phyloP scores from a whole-genome alignment of 345 rosid species.

The Camelina neglecta region DNA sequence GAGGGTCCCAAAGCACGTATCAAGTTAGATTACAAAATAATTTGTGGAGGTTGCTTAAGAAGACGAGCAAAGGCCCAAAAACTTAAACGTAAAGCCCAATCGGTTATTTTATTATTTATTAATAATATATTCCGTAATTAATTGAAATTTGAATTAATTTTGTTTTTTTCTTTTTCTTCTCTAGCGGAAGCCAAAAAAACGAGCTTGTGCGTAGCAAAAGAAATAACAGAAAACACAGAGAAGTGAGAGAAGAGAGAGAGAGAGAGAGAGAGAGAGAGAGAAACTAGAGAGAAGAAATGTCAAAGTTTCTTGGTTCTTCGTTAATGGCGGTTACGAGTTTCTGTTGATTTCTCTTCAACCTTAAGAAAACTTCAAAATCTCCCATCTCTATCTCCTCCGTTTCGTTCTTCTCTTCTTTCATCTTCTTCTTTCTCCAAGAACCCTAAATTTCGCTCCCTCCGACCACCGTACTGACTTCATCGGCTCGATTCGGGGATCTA shows the following conservation, averaged over 20 bases:
- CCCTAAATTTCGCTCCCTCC: constrained; percentile 54
- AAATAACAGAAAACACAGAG: constrained; percentile 32
- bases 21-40: too few relatives aligned
- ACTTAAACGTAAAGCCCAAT: background rate
- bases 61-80: background rate
- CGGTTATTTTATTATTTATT: background rate
- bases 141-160: background rate
- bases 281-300: constrained; percentile 33
- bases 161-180: constrained; percentile 2
- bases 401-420: constrained; percentile 34
- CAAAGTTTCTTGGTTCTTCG: constrained; percentile 46
- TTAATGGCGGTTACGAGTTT: constrained; percentile 70
- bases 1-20: too few relatives aligned
- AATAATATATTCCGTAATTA: background rate
- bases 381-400: constrained; percentile 40
- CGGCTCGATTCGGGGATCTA: constrained; percentile 32
- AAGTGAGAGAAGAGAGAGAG: background rate
- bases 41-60: background rate
- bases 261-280: constrained; percentile 15
- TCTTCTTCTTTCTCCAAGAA: constrained; percentile 42
- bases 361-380: constrained; percentile 22
- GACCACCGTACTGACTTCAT: constrained; percentile 27
- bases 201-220: constrained; percentile 34
- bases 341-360: constrained; percentile 42
- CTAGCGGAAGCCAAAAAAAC: background rate